Percentiles rank a stretch among this genome's conserved stretches.
Evolutionary conservation across 1,284 basidiomycete species (phyloP).

Genomic region (Malassezia yamatoensis): DNA sequence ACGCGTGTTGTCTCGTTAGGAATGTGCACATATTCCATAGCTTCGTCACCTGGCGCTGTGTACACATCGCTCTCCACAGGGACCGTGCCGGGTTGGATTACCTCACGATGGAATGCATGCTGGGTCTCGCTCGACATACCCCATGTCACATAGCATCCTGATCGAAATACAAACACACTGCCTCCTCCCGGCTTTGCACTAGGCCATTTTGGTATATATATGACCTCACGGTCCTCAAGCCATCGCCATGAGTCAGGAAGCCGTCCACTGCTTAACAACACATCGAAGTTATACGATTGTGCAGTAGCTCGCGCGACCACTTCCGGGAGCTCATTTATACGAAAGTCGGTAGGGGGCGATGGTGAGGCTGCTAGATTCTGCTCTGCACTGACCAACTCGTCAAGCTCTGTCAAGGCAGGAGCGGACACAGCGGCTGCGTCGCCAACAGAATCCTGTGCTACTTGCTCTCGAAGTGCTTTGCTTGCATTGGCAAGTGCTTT

Average conservation of each 20-base stretch:
- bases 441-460: background rate
- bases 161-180: constrained; percentile 41
- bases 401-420: background rate
- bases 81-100: constrained; percentile 25
- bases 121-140: constrained; percentile 34
- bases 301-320: constrained; percentile 41
- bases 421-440: background rate
- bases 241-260: constrained; percentile 30
- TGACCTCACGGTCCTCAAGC: constrained; percentile 41
- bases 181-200: constrained; percentile 21
- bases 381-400: background rate
- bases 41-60: constrained; percentile 38
- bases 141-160: constrained; percentile 44
- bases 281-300: constrained; percentile 33
- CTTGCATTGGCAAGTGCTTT: constrained; percentile 12
- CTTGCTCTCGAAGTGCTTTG: constrained; percentile 14
- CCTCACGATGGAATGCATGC: constrained; percentile 25
- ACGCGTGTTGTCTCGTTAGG: constrained; percentile 32
- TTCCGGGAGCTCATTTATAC: constrained; percentile 14
- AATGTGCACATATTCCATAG: constrained; percentile 40
- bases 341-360: background rate
- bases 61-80: constrained; percentile 28
- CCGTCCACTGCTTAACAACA: constrained; percentile 24
- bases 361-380: constrained; percentile 1
- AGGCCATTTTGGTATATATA: constrained; percentile 41